Evolutionary conservation across 2,329 filamentous ascomycete species (phyloP).

Genomic region (Aspergillus neoniger): DNA sequence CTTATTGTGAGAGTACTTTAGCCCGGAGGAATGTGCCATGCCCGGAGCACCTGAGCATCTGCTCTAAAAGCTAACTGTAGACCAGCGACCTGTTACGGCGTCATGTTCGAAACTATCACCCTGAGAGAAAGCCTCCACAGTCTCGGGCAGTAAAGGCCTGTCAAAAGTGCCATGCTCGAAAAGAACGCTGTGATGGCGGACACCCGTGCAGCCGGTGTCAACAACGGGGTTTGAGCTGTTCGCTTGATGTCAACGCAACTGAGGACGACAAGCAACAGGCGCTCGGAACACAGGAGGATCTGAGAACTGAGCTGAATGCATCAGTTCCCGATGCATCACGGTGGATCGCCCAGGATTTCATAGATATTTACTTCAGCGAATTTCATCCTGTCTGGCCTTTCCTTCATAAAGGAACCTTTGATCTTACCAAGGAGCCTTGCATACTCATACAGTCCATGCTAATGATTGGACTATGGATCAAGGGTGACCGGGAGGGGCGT

Average conservation of each 20-base stretch:
- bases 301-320: neutral
- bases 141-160: conserved; percentile 22
- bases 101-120: conserved; percentile 23
- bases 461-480: conserved; percentile 30
- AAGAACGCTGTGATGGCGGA: conserved; percentile 19
- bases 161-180: conserved; percentile 19
- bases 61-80: neutral
- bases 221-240: conserved; percentile 11
- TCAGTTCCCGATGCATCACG: conserved; percentile 4
- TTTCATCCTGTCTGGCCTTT: conserved; percentile 34
- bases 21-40: too few species aligned
- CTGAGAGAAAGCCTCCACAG: conserved; percentile 8
- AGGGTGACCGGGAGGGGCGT: conserved; percentile 20
- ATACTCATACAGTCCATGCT: conserved; percentile 31
- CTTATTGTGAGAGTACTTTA: too few species aligned
- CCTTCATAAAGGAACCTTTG: conserved; percentile 26
- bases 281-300: neutral
- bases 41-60: too few species aligned
- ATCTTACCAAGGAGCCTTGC: conserved; percentile 22
- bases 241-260: neutral
- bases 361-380: conserved; percentile 27
- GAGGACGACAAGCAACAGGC: neutral
- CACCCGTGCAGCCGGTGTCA: conserved; percentile 20
- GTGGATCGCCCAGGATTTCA: conserved; percentile 21
- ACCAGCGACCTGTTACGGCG: conserved; percentile 26